These are phyloP conservation scores for Dentipellis sp. DNA, from an alignment of 768 basidiomycete species.

Conservation along the genomic window DNA sequence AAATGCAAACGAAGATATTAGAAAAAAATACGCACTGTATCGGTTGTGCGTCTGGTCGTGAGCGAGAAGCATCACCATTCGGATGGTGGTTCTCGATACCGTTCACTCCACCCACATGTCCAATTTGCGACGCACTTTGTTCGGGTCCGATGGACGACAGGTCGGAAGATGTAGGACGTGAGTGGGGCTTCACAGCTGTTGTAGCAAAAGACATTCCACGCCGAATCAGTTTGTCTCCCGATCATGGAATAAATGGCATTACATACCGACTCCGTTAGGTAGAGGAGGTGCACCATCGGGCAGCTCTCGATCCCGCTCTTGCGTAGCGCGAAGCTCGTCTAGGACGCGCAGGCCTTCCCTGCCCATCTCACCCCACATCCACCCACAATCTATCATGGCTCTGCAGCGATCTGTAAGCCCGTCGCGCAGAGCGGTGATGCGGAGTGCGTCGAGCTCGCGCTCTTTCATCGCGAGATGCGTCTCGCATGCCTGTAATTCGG, in stretches of 20 bases:
- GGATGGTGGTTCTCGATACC: background rate
- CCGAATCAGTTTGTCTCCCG: background rate
- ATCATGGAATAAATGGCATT: background rate
- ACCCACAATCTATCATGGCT: conserved; percentile 63
- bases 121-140: conserved; percentile 65
- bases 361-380: conserved; percentile 60
- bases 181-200: background rate
- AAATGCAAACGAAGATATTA: background rate
- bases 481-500: conserved; percentile 79
- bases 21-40: background rate
- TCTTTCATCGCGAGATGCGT: conserved; percentile 64
- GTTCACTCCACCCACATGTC: background rate
- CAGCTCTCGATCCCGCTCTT: background rate
- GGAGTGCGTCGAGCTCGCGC: conserved; percentile 42
- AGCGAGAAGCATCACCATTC: background rate
- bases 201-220: background rate
- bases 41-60: too few species aligned
- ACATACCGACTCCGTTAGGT: conserved; percentile 23
- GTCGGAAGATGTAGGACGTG: conserved; percentile 30
- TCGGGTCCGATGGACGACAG: conserved; percentile 66
- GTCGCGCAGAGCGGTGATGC: conserved; percentile 47
- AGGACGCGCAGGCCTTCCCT: conserved; percentile 47
- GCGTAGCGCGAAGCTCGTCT: conserved; percentile 15
- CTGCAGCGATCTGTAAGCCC: conserved; percentile 54
- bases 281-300: background rate